Evolutionary conservation across 768 basidiomycete species (phyloP).

Genomic region (Suillus placidus): DNA sequence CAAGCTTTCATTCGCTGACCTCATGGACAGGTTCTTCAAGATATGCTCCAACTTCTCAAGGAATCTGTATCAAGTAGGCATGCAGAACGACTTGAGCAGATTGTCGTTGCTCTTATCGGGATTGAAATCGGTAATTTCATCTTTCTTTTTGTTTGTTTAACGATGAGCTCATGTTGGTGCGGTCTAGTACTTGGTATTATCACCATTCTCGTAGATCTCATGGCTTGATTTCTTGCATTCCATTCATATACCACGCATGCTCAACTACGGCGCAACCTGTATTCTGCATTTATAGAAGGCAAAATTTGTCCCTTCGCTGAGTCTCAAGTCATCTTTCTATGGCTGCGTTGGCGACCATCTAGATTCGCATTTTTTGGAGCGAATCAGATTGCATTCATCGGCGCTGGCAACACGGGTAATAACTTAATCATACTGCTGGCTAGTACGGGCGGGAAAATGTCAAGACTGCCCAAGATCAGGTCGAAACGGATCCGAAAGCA

Average conservation of each 20-base stretch:
- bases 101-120: conserved; percentile 88
- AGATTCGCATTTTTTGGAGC: background rate
- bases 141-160: background rate
- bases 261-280: background rate
- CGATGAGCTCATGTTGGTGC: conserved; percentile 10
- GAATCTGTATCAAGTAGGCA: conserved; percentile 92
- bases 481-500: background rate
- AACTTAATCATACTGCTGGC: background rate
- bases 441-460: background rate
- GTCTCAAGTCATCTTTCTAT: background rate
- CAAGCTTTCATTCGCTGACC: conserved; percentile 7
- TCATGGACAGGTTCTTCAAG: conserved; percentile 77
- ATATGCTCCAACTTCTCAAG: conserved; percentile 94
- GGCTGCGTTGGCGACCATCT: background rate
- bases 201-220: conserved; percentile 86
- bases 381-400: background rate
- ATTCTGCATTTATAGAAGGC: background rate
- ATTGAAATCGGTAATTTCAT: conserved; percentile 72
- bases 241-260: conserved; percentile 3
- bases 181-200: conserved; percentile 79
- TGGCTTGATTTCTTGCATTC: conserved; percentile 41
- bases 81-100: conserved; percentile 88
- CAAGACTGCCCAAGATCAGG: background rate
- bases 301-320: background rate
- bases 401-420: background rate